Percentiles rank a stretch among this genome's conserved stretches.
These are phyloP conservation scores for Danielia reshetovae DNA, from an alignment of 805 yeast genomes.

Conservation along the genomic window DNA sequence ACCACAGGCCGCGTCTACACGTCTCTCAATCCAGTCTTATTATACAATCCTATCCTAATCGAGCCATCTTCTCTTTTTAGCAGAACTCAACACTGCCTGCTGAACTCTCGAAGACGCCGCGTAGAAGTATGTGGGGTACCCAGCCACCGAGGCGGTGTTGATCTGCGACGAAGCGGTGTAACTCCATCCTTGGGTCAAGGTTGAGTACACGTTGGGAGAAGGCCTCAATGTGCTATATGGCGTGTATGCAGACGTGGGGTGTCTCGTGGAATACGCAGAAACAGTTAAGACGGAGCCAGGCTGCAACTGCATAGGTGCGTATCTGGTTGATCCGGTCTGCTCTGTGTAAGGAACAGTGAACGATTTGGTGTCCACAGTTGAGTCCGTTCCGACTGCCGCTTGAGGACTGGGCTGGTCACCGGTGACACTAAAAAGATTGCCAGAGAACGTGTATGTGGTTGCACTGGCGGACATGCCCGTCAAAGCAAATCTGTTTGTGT, in stretches of 20 bases:
- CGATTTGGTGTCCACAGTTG: slow-evolving; percentile 37
- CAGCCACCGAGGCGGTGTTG: slow-evolving; percentile 72
- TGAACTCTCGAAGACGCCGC: slow-evolving; percentile 53
- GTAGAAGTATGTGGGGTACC: slow-evolving; percentile 62
- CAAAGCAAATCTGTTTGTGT: slow-evolving; percentile 62
- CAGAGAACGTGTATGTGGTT: slow-evolving; percentile 36
- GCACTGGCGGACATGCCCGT: slow-evolving; percentile 69
- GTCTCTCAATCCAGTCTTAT: no score
- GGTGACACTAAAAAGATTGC: slow-evolving; percentile 30
- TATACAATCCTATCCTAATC: no score
- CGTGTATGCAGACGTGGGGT: slow-evolving; percentile 60
- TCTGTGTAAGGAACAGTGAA: slow-evolving; percentile 66
- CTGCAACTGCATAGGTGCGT: slow-evolving; percentile 91
- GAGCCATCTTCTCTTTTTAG: slow-evolving; percentile 37
- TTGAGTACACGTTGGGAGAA: slow-evolving; percentile 51
- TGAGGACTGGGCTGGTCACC: slow-evolving; percentile 41
- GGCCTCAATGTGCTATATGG: slow-evolving; percentile 46
- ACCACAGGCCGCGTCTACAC: no score
- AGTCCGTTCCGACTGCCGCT: slow-evolving; percentile 27
- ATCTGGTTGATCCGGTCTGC: slow-evolving; percentile 77
- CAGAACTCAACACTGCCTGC: slow-evolving; percentile 32
- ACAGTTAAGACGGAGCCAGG: slow-evolving; percentile 71
- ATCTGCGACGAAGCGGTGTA: slow-evolving; percentile 58
- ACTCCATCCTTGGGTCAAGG: slow-evolving; percentile 83
- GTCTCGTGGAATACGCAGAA: slow-evolving; percentile 61